Evolutionary conservation across 176 grass and related monocot genomes (phyloP), one percentile per base, ranked within the genome.

Genomic region (Aegilops umbellulata): DNA sequence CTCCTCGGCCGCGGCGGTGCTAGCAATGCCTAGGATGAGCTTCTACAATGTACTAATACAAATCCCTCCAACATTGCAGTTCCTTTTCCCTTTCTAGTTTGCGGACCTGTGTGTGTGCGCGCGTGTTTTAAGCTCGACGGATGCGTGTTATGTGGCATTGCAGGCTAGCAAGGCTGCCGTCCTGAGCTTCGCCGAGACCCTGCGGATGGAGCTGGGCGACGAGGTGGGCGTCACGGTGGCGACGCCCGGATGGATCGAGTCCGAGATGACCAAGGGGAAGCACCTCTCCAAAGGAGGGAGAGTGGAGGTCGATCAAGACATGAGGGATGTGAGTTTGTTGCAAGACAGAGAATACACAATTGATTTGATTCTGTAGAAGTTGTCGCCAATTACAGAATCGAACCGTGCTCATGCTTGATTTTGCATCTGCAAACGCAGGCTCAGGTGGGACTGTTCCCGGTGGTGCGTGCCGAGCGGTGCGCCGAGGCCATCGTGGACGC

Each of bases 231-330:
- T 94, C 38, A 94, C 94, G 32, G 80, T 97, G 14, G 94, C 94
- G 4, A 92, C 88, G 29, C 83, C 86, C 0, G 90, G 92, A 68
- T 97, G 92, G 92, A 69, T 92, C 22, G 92, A 94, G 67, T 94
- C 92, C 6, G 95, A 94, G 92, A 89, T 92, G 90, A 94, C 92
- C 4, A 85, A 92, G 77, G 90, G 92, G 60, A 97, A 97, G 88
- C 80, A 81, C 31, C 29, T 97, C 19, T 85, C 92, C 4, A 85
- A 58, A 29, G 60, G 89, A 22, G 94, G 90, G 3, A 62, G 39
- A 3, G 23, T 87, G 10, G 87, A 92, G 55, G 81, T 92, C 4
- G 88, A 94, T 38, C 92, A 97, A 60, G 80, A 87, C 62, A 58
- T 42, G 4, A 86, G 90, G 57, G 90, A 97, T 79, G 92, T 97